Conservation (phyloP, 495 filamentous ascomycete species). For the Podospora anserina region DNA sequence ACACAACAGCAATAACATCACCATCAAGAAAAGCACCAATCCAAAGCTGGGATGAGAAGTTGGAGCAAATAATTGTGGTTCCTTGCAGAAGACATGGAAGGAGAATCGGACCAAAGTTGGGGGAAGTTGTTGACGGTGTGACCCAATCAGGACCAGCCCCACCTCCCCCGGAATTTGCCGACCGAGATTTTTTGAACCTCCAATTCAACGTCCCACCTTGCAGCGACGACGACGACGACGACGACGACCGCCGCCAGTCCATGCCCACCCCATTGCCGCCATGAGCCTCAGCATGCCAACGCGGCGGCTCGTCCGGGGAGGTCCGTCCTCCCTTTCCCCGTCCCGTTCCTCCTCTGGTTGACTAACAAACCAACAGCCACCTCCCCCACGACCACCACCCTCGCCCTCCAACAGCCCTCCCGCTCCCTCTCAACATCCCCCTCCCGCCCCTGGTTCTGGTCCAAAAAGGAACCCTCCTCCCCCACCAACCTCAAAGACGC, state of each 20-base stretch:
- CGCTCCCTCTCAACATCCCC: conserved; percentile 35
- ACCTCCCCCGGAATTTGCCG: conserved; percentile 25
- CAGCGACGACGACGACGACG: not conserved
- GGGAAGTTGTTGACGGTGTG: conserved; percentile 2
- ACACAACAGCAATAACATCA: not conserved
- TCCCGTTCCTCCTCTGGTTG: conserved; percentile 18
- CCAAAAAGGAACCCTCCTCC: conserved; percentile 11
- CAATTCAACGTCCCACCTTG: not conserved
- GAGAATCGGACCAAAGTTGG: not conserved
- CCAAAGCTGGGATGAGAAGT: not conserved
- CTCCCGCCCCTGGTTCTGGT: conserved; percentile 33
- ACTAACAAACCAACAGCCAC: conserved; percentile 23
- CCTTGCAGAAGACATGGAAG: not conserved
- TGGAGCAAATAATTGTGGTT: not conserved
- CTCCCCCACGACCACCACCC: conserved; percentile 18
- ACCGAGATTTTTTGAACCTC: conserved; percentile 25
- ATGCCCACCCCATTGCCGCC: conserved; percentile 31
- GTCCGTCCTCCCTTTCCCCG: conserved; percentile 30
- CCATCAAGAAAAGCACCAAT: not conserved
- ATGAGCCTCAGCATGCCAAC: conserved; percentile 48
- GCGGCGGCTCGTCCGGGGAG: conserved; percentile 39
- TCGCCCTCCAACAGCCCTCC: conserved; percentile 18
- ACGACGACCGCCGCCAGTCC: conserved; percentile 9
- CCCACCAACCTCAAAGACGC: conserved; percentile 7
- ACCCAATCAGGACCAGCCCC: conserved; percentile 15